Conservation (phyloP, 371 early-diverging fungal species). For the Lichtheimia ornata region DNA sequence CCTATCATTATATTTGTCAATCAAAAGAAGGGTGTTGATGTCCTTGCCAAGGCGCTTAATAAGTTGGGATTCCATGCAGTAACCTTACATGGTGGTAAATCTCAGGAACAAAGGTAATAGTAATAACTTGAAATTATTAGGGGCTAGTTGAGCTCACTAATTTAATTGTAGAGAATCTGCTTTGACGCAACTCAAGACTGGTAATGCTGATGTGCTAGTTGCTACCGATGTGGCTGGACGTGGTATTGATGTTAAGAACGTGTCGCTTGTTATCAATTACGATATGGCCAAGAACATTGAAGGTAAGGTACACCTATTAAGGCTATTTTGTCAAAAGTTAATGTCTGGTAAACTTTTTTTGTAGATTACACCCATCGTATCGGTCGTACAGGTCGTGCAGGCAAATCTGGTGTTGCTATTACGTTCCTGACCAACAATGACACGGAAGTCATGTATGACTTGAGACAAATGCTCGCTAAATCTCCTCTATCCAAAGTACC, state of each 20-base stretch:
- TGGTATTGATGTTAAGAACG: constrained; percentile 98
- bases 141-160: neutral
- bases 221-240: constrained; percentile 99
- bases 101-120: constrained; percentile 86
- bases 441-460: constrained; percentile 87
- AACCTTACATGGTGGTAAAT: constrained; percentile 93
- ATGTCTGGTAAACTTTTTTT: neutral
- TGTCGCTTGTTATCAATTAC: constrained; percentile 96
- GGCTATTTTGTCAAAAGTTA: constrained; percentile 22
- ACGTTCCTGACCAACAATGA: constrained; percentile 89
- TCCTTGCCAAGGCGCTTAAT: constrained; percentile 70
- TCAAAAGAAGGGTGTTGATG: constrained; percentile 87
- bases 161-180: constrained; percentile 58
- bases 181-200: constrained; percentile 72
- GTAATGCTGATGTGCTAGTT: constrained; percentile 78
- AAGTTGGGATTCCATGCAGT: constrained; percentile 73
- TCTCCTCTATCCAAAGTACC: constrained; percentile 82
- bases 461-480: constrained; percentile 85
- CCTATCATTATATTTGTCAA: constrained; percentile 98
- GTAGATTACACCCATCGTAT: constrained; percentile 96
- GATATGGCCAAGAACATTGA: constrained; percentile 98
- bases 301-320: constrained; percentile 35
- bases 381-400: constrained; percentile 98
- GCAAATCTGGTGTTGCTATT: constrained; percentile 91
- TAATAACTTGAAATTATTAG: neutral